Percentiles rank a stretch among this genome's conserved stretches.
These are phyloP conservation scores for Cornus florida DNA, from an alignment of 148 eudicot genomes.

Conservation along the genomic window DNA sequence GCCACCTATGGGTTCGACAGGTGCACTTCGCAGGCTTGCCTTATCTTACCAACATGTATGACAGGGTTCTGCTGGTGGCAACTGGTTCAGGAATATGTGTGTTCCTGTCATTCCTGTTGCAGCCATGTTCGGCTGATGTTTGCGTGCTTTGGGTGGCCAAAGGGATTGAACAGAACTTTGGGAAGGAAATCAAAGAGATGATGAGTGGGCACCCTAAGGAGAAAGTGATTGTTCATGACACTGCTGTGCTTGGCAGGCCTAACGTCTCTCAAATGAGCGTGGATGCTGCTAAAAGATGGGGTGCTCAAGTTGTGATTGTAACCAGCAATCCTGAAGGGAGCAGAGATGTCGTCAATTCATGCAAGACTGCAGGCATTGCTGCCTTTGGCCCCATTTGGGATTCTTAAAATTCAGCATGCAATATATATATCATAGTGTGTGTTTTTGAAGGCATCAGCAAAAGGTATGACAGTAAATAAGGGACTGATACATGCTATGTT, in stretches of 20 bases:
- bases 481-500: no score
- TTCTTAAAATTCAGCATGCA: background rate
- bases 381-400: slow-evolving; percentile 2
- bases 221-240: slow-evolving; percentile 21
- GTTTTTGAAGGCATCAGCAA: no score
- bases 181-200: slow-evolving; percentile 15
- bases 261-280: slow-evolving; percentile 16
- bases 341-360: slow-evolving; percentile 16
- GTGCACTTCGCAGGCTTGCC: slow-evolving; percentile 27
- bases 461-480: no score
- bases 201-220: slow-evolving; percentile 15
- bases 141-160: slow-evolving; percentile 24
- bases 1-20: slow-evolving; percentile 18
- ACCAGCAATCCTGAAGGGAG: slow-evolving; percentile 26
- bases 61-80: slow-evolving; percentile 17
- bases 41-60: slow-evolving; percentile 15
- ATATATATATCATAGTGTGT: background rate
- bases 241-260: slow-evolving; percentile 10
- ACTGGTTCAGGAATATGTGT: slow-evolving; percentile 24
- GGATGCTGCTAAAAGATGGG: slow-evolving; percentile 13
- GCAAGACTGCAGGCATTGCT: slow-evolving; percentile 13
- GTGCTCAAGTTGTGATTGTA: slow-evolving; percentile 17
- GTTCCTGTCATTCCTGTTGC: slow-evolving; percentile 19
- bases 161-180: slow-evolving; percentile 24
- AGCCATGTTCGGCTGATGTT: slow-evolving; percentile 9